These are phyloP conservation scores for Irpex lacteus DNA, from an alignment of 1,284 basidiomycete genomes.

Conservation along the genomic window DNA sequence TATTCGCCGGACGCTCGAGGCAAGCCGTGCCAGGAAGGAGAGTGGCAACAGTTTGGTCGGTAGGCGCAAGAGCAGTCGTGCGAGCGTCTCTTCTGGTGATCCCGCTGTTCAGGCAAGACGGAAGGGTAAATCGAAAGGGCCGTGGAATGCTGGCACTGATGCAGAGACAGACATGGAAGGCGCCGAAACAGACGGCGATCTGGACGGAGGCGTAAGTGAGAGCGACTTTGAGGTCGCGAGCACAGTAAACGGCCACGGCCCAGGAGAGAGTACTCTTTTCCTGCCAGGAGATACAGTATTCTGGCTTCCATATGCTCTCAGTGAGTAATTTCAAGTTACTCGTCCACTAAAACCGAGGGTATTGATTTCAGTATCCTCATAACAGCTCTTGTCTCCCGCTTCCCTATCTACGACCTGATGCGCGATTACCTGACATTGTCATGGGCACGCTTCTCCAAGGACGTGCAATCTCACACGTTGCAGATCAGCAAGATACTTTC, in stretches of 20 bases:
- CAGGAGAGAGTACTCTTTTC: slow-evolving; percentile 83
- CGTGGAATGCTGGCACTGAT: slow-evolving; percentile 54
- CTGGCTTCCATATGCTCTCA: slow-evolving; percentile 90
- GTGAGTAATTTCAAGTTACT: slow-evolving; percentile 45
- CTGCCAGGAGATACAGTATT: slow-evolving; percentile 86
- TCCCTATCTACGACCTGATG: slow-evolving; percentile 92
- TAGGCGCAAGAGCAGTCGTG: slow-evolving; percentile 61
- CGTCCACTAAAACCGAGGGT: slow-evolving; percentile 8
- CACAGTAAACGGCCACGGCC: slow-evolving; percentile 66
- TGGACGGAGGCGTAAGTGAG: slow-evolving; percentile 68
- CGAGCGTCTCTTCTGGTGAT: slow-evolving; percentile 45
- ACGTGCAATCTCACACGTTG: slow-evolving; percentile 83
- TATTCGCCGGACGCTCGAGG: slow-evolving; percentile 79
- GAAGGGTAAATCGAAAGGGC: slow-evolving; percentile 54
- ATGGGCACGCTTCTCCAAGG: slow-evolving; percentile 91
- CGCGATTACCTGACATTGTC: slow-evolving; percentile 89
- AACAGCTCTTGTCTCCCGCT: slow-evolving; percentile 81
- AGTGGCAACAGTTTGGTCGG: slow-evolving; percentile 70
- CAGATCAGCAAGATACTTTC: slow-evolving; percentile 84
- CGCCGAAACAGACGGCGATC: slow-evolving; percentile 60
- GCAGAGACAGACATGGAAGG: slow-evolving; percentile 72
- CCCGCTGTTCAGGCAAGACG: slow-evolving; percentile 54
- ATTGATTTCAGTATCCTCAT: not conserved
- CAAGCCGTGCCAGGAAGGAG: slow-evolving; percentile 72
- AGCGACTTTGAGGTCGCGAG: slow-evolving; percentile 80